Percentiles rank a stretch among this genome's conserved stretches.
phyloP scores from a whole-genome alignment of 495 filamentous ascomycete species.

The Tuber aestivum region DNA sequence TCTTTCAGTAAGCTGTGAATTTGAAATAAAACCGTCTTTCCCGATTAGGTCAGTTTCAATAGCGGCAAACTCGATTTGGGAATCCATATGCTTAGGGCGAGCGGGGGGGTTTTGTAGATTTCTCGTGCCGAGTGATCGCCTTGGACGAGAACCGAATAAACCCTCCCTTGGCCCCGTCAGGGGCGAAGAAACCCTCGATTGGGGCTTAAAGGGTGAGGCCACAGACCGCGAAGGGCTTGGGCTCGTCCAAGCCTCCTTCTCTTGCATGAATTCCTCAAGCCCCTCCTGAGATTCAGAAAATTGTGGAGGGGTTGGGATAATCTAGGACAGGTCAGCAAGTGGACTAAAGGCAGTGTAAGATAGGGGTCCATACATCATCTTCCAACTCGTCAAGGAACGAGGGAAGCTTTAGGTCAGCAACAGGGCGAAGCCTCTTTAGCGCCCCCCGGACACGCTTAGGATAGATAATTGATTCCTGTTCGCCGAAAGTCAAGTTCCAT shows the following conservation, averaged over 20 bases:
- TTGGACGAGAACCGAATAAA: not conserved
- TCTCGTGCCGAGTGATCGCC: not conserved
- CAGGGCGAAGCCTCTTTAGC: slow-evolving; percentile 48
- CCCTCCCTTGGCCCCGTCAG: not conserved
- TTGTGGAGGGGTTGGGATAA: slow-evolving; percentile 38
- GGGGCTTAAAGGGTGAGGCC: slow-evolving; percentile 20
- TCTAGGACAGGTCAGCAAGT: slow-evolving; percentile 27
- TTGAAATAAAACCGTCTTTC: slow-evolving; percentile 54
- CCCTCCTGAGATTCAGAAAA: slow-evolving; percentile 56
- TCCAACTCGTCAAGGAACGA: slow-evolving; percentile 45
- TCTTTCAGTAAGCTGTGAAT: slow-evolving; percentile 55
- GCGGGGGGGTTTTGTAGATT: slow-evolving; percentile 36
- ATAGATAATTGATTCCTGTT: slow-evolving; percentile 47
- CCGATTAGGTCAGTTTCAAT: slow-evolving; percentile 50
- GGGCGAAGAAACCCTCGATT: slow-evolving; percentile 11
- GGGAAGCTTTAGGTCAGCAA: slow-evolving; percentile 49
- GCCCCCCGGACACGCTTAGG: slow-evolving; percentile 48
- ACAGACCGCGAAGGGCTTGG: slow-evolving; percentile 31
- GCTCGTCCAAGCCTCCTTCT: slow-evolving; percentile 25
- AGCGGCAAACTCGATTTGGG: slow-evolving; percentile 67
- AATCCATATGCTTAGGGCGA: slow-evolving; percentile 64
- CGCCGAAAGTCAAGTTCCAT: slow-evolving; percentile 57
- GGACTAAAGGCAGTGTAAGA: not conserved
- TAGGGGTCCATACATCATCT: slow-evolving; percentile 41
- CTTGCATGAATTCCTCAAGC: slow-evolving; percentile 14